These are phyloP conservation scores for Umbelopsis ramanniana DNA, from an alignment of 192 early-diverging fungal genomes.

Conservation along the genomic window DNA sequence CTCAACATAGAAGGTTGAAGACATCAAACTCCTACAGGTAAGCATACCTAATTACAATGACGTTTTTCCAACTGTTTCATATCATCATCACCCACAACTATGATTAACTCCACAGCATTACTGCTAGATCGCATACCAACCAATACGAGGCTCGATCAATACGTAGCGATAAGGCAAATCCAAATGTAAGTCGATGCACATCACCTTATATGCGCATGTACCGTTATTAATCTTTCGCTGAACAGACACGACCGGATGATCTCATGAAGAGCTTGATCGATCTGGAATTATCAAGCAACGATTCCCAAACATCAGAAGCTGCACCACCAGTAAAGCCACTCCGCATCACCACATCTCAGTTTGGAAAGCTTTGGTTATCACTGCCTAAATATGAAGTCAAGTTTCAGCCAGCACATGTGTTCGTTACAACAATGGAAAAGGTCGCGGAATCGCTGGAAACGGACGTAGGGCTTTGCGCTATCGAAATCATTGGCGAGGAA, in stretches of 20 bases:
- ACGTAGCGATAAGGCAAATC: background rate
- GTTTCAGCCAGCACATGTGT: conserved; percentile 12
- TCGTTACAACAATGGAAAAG: conserved; percentile 5
- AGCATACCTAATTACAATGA: background rate
- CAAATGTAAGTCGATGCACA: background rate
- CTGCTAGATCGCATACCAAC: too few relatives aligned
- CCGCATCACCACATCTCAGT: conserved; percentile 15
- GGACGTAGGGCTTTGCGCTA: background rate
- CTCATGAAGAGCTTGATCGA: conserved; percentile 3
- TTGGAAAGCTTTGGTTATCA: conserved; percentile 27
- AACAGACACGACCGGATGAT: background rate
- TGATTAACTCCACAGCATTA: too few relatives aligned
- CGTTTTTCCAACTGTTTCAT: too few relatives aligned
- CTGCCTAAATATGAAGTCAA: conserved; percentile 1
- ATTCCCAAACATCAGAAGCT: background rate
- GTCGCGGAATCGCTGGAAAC: conserved; percentile 3
- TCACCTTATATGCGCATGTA: background rate
- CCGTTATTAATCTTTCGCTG: background rate
- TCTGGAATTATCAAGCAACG: background rate
- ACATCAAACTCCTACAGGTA: background rate
- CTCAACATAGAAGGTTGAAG: too few relatives aligned
- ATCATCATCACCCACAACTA: too few relatives aligned
- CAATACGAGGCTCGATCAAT: background rate
- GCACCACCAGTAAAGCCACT: background rate
- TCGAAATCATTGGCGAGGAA: conserved; percentile 31